Evolutionary conservation across 306 rosid genomes (phyloP).

Genomic region (Vachellia collinsii): DNA sequence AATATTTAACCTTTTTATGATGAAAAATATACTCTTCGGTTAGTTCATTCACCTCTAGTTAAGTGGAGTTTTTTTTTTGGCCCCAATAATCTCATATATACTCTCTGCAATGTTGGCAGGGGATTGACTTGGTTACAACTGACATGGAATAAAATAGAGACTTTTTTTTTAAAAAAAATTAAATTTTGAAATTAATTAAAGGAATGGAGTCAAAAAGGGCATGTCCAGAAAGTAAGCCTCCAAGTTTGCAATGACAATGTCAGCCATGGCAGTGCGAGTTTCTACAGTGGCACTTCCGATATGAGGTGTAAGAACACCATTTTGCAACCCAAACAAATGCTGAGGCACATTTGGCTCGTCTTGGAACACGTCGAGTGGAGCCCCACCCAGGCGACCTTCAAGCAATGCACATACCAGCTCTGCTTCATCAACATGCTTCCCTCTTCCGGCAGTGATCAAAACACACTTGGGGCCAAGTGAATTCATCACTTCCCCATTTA

Average conservation of each 20-base stretch:
- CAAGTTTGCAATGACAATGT: constrained; percentile 71
- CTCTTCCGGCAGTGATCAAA: too few species aligned
- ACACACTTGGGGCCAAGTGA: too few species aligned
- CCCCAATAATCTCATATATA: too few species aligned
- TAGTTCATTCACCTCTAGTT: too few species aligned
- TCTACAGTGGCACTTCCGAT: constrained; percentile 73
- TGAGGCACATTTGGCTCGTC: constrained; percentile 80
- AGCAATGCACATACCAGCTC: too few species aligned
- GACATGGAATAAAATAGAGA: not conserved
- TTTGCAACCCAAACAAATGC: constrained; percentile 69
- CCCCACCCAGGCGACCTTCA: constrained; percentile 88
- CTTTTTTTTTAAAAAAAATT: not conserved
- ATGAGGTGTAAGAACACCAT: constrained; percentile 79
- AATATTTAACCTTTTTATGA: too few species aligned
- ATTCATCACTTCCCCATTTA: constrained; percentile 83
- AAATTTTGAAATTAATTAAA: constrained; percentile 28
- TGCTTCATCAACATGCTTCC: too few species aligned
- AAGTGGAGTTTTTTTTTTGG: too few species aligned
- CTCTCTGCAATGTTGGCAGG: too few species aligned
- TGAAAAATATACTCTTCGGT: too few species aligned
- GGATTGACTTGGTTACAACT: not conserved
- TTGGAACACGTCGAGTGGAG: constrained; percentile 83
- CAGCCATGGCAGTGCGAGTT: too few species aligned
- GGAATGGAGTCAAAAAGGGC: constrained; percentile 68
- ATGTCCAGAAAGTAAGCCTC: constrained; percentile 84